Evolutionary conservation across 306 rosid genomes (phyloP).

Genomic region (Corylus heterophylla): DNA sequence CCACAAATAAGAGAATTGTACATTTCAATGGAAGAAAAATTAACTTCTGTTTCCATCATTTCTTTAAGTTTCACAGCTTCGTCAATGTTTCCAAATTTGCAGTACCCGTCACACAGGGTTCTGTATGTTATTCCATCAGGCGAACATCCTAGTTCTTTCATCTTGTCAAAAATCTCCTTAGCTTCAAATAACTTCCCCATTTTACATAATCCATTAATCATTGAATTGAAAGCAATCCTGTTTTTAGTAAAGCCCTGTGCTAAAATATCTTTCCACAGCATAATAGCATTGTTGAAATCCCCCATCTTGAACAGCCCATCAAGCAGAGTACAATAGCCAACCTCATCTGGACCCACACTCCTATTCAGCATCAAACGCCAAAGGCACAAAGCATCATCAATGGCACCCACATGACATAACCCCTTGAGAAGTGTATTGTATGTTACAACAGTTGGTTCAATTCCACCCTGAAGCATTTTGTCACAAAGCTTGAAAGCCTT

Average conservation of each 20-base stretch:
- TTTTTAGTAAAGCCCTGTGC: slow-evolving; percentile 58
- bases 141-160: slow-evolving; percentile 73
- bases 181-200: slow-evolving; percentile 74
- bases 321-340: slow-evolving; percentile 76
- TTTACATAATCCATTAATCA: slow-evolving; percentile 80
- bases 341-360: slow-evolving; percentile 62
- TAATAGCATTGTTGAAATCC: slow-evolving; percentile 48
- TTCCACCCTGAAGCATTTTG: slow-evolving; percentile 59
- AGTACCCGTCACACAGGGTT: slow-evolving; percentile 70
- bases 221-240: slow-evolving; percentile 58
- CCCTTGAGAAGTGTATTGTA: slow-evolving; percentile 77
- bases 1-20: slow-evolving; percentile 81
- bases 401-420: slow-evolving; percentile 44
- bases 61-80: slow-evolving; percentile 72
- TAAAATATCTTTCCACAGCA: slow-evolving; percentile 68
- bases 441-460: slow-evolving; percentile 57
- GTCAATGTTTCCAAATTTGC: slow-evolving; percentile 55
- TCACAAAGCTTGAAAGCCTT: slow-evolving; percentile 56
- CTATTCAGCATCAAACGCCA: slow-evolving; percentile 63
- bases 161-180: slow-evolving; percentile 52
- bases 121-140: slow-evolving; percentile 74
- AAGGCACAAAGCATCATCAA: slow-evolving; percentile 54
- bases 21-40: slow-evolving; percentile 65
- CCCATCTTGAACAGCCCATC: slow-evolving; percentile 68
- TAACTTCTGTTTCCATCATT: slow-evolving; percentile 49